Base-by-base conservation (phyloP, 768 basidiomycete species). In the Tylopilus rubrobrunneus region DNA sequence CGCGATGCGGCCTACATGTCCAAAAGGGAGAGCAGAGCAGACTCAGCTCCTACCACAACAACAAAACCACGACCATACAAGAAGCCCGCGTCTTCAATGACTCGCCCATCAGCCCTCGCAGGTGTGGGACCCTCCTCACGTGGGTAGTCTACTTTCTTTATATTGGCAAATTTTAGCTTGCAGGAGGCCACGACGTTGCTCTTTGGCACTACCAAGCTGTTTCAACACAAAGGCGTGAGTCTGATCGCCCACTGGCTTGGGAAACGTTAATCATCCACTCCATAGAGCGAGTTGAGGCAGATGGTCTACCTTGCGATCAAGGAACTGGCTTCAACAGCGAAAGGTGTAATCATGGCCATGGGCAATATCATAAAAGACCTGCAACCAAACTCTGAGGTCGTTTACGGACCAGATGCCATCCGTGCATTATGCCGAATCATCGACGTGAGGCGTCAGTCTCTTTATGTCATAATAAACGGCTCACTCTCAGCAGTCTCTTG, bases 301-400 rank as follows among this genome's bases (percentile, higher is more conserved):
- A 95, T 94, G 76, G 95, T 99, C 25, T 99, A 99, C 75, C 80
- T 99, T 55, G 90, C 96, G 48, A 98, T 99, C 76, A 99, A 98
- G 76, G 97, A 99, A 72, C 81, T 99, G 11, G 88, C 94, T 28
- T 85, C 83, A 34, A 87, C 89, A n/a, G 92, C 97, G 15, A 93
- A 99, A 71, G 96, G 98, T 77, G 93, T 98, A 27, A 97, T 99
- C 62, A 99, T 99, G 93, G 95, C 98, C 57, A 99, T 97, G 10
- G 91, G 87, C 70, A 97, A 93, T 65, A 98, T 99, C 71, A 97
- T 97, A 95, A 98, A 98, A 77, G 97, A 99, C 67, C 98, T 98
- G 93, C 97, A 99, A 66, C 89, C 95, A 51, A 98, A 97, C 68
- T 87, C 93, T 45, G 97, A 99, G 73, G 96, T 98, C 64, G 93